phyloP scores from a whole-genome alignment of 345 rosid species.

The Hirschfeldia incana region DNA sequence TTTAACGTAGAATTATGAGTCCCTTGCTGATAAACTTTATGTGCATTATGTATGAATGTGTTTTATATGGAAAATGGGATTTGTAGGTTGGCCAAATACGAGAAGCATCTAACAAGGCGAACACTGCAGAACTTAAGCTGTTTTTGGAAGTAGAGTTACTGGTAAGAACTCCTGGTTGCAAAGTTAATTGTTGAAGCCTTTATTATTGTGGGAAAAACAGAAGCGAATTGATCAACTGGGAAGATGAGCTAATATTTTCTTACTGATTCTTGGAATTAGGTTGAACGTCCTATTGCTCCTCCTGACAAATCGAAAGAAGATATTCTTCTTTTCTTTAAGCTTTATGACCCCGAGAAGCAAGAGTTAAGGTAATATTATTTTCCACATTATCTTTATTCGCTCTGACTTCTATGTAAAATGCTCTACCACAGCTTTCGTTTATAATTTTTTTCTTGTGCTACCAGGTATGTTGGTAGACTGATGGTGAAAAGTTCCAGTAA shows the following conservation, averaged over 20 bases:
- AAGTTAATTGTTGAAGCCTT: constrained; percentile 13
- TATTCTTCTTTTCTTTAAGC: constrained; percentile 89
- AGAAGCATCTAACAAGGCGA: constrained; percentile 82
- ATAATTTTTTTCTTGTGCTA: constrained; percentile 16
- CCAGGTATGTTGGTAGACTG: constrained; percentile 77
- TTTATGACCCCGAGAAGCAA: constrained; percentile 77
- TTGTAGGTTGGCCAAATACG: constrained; percentile 89
- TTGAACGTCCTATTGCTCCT: constrained; percentile 60
- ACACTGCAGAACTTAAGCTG: constrained; percentile 82
- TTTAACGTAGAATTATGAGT: neutral
- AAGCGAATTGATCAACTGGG: constrained; percentile 12
- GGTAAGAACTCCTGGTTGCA: constrained; percentile 46
- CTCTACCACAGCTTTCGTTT: constrained; percentile 9
- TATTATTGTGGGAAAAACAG: constrained; percentile 15
- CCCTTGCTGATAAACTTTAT: constrained; percentile 1
- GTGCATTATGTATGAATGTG: neutral
- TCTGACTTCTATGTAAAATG: constrained; percentile 8
- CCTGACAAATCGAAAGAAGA: constrained; percentile 81
- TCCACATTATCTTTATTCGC: constrained; percentile 4
- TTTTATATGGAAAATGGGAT: constrained; percentile 11
- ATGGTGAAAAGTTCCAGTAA: constrained; percentile 76
- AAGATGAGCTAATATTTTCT: constrained; percentile 14
- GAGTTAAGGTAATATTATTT: constrained; percentile 58
- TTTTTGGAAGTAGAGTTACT: constrained; percentile 76
- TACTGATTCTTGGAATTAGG: constrained; percentile 48